Evolutionary conservation across 768 basidiomycete species (phyloP).

Genomic region (Austroboletus eburneus): DNA sequence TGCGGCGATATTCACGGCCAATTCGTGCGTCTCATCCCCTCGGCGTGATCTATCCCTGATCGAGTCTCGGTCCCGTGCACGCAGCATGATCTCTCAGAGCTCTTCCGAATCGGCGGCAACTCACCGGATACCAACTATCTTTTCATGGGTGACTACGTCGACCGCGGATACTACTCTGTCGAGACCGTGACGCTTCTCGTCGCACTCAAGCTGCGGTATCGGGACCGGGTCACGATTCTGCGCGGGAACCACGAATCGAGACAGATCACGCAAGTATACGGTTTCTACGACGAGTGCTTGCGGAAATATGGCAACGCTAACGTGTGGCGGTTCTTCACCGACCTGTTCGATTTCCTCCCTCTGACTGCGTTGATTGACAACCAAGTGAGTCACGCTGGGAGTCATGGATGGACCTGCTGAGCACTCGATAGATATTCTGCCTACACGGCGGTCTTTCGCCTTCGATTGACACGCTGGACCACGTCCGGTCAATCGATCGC

Average conservation of each 20-base stretch:
- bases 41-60: conserved; percentile 25
- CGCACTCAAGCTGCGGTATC: conserved; percentile 95
- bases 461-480: conserved; percentile 99
- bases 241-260: conserved; percentile 98
- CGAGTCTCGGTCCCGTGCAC: conserved; percentile 7
- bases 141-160: conserved; percentile 99
- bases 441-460: conserved; percentile 96
- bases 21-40: conserved; percentile 72
- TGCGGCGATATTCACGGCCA: conserved; percentile 99
- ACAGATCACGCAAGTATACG: conserved; percentile 99
- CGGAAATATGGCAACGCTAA: conserved; percentile 99
- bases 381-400: conserved; percentile 67
- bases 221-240: conserved; percentile 95
- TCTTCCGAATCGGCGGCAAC: conserved; percentile 98
- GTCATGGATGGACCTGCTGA: conserved; percentile 6
- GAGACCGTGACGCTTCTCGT: conserved; percentile 98
- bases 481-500: conserved; percentile 97
- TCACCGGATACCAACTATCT: conserved; percentile 99
- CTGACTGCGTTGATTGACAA: conserved; percentile 98
- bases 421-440: conserved; percentile 81
- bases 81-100: conserved; percentile 98
- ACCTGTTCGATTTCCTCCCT: conserved; percentile 96
- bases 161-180: conserved; percentile 98
- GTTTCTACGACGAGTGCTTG: conserved; percentile 99
- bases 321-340: conserved; percentile 99